phyloP scores from a whole-genome alignment of 768 basidiomycete species.

The Termitomyces bulborhizus region DNA sequence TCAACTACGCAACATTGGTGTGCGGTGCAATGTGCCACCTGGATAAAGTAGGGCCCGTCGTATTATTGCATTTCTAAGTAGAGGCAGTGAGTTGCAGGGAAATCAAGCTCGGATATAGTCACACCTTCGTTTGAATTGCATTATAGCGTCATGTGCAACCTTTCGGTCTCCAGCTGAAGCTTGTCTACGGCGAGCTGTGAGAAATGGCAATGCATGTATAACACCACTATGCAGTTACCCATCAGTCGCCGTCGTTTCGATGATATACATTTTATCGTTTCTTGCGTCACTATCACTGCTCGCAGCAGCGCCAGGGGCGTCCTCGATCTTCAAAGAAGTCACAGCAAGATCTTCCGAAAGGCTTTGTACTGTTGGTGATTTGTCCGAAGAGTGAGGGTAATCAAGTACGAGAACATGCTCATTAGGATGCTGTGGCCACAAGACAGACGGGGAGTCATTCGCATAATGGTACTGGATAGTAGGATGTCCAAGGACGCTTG shows the following conservation, averaged over 20 bases:
- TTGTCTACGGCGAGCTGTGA: slow-evolving; percentile 13
- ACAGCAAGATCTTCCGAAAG: slow-evolving; percentile 41
- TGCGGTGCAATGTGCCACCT: slow-evolving; percentile 5
- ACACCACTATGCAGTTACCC: slow-evolving; percentile 20
- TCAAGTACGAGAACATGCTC: slow-evolving; percentile 76
- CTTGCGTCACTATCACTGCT: slow-evolving; percentile 39
- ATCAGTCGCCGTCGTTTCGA: slow-evolving; percentile 56
- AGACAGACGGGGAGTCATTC: slow-evolving; percentile 65
- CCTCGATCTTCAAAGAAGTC: slow-evolving; percentile 57
- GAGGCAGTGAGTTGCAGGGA: background rate
- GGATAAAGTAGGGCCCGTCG: slow-evolving; percentile 55
- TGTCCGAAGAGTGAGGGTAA: slow-evolving; percentile 42
- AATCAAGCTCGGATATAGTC: background rate
- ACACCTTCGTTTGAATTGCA: slow-evolving; percentile 68
- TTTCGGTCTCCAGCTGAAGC: slow-evolving; percentile 31
- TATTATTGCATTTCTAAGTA: slow-evolving; percentile 43
- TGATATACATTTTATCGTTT: slow-evolving; percentile 70
- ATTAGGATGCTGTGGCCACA: slow-evolving; percentile 52
- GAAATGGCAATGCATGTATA: background rate
- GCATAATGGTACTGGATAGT: slow-evolving; percentile 76
- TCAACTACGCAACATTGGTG: background rate
- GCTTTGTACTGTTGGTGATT: slow-evolving; percentile 43
- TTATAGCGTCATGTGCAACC: slow-evolving; percentile 44
- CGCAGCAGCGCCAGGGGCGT: slow-evolving; percentile 63
- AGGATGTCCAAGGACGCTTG: slow-evolving; percentile 57